Conservation (phyloP, 768 basidiomycete genomes). For the Porpolomopsis calyptriformis region DNA sequence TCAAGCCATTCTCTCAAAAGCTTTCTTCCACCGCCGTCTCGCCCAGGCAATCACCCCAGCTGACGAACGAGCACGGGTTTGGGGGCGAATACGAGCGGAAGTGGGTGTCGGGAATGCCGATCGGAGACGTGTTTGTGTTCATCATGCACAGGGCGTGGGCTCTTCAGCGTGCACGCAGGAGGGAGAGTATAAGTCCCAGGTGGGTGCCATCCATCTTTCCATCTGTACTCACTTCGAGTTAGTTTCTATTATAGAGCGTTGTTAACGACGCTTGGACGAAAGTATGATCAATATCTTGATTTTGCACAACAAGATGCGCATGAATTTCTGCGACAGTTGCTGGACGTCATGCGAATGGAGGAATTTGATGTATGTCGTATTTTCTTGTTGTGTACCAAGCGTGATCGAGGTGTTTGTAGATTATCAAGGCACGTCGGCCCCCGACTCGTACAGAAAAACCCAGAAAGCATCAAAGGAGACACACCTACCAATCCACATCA, state of each 20-base stretch:
- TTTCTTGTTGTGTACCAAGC: neutral
- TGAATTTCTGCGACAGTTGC: constrained; percentile 79
- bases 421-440: constrained; percentile 67
- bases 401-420: constrained; percentile 28
- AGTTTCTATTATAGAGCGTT: constrained; percentile 36
- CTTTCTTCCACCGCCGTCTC: constrained; percentile 27
- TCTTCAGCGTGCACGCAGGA: constrained; percentile 39
- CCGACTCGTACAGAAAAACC: constrained; percentile 23
- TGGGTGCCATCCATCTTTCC: constrained; percentile 18
- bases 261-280: constrained; percentile 58
- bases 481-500: constrained; percentile 14
- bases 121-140: constrained; percentile 57
- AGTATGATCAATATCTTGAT: constrained; percentile 91
- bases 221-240: neutral
- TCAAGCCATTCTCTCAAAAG: constrained; percentile 37
- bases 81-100: constrained; percentile 41
- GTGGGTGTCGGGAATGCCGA: constrained; percentile 52
- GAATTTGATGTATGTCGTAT: constrained; percentile 69
- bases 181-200: constrained; percentile 57
- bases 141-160: constrained; percentile 57
- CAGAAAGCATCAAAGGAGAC: constrained; percentile 29
- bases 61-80: constrained; percentile 55
- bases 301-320: constrained; percentile 96
- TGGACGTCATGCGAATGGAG: constrained; percentile 93
- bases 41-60: constrained; percentile 46